Base-by-base conservation (phyloP, 2,329 filamentous ascomycete species). In the Cryphonectria nitschkei region DNA sequence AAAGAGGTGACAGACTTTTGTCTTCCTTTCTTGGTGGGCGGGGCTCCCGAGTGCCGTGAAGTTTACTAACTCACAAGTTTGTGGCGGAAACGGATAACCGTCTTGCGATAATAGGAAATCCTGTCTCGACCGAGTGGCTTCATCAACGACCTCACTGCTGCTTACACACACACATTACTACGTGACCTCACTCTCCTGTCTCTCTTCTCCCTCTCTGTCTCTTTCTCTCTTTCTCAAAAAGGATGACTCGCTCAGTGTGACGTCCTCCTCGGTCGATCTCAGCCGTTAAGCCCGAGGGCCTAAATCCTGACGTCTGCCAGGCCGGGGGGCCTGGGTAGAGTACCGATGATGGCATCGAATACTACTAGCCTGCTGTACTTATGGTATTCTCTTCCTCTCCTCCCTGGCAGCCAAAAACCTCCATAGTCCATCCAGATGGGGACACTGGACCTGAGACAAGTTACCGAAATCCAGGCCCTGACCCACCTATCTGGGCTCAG, bases 381-480 rank as follows among this genome's bases (percentile, higher is more conserved):
- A 32, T 29, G 29, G 32, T 19, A 14, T 39, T 39, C 37, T 43
- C 66, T 67, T 69, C 60, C 56, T 56, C n/a, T 41, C 54, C 68
- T 71, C 71, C 64, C 62, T 58, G 19, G 46, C 46, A 60, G 66
- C 54, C 52, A 61, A 70, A 67, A 67, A 58, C 63, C 46, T 29
- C 68, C 52, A 70, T 71, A 71, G 68, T 67, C 56, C 68, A 65
- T 68, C 70, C 65, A 70, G 64, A 43, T 66, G 54, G 67, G 65
- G 65, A 64, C 43, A 65, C 65, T 63, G 67, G 60, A 71, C 65
- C 63, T 73, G 71, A 73, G 71, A 73, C 71, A 73, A 58, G 69
- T 67, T 68, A 54, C 66, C 62, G 64, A 69, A 56, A 56, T 67
- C 70, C 64, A 50, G 62, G 58, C 65, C 68, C 68, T 65, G 66